phyloP scores from a whole-genome alignment of 2,329 filamentous ascomycete species.

The Neobulgaria alba region DNA sequence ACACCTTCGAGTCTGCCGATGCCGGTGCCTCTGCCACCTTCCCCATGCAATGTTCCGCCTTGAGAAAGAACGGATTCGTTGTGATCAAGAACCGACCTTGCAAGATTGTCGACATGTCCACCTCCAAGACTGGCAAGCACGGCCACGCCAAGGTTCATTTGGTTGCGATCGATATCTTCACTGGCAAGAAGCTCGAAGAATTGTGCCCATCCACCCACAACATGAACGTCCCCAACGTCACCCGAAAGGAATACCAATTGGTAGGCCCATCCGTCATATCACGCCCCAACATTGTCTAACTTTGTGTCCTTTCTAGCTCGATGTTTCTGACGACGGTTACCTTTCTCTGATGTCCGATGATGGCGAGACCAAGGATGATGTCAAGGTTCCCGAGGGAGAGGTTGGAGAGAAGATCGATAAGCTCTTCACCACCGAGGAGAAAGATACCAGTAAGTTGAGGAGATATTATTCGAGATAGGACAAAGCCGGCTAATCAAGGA shows the following conservation, averaged over 20 bases:
- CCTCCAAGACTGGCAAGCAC: slow-evolving; percentile 99
- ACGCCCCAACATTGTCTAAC: neutral
- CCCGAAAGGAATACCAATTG: slow-evolving; percentile 84
- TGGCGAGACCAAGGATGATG: slow-evolving; percentile 86
- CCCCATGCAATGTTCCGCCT: slow-evolving; percentile 98
- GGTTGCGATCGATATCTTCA: slow-evolving; percentile 98
- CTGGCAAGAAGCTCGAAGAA: slow-evolving; percentile 98
- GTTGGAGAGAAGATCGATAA: slow-evolving; percentile 77
- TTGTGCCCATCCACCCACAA: slow-evolving; percentile 95
- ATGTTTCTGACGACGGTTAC: slow-evolving; percentile 90
- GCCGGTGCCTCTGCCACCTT: slow-evolving; percentile 90
- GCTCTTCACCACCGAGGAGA: slow-evolving; percentile 74
- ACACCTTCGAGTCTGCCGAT: slow-evolving; percentile 87
- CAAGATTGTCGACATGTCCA: slow-evolving; percentile 99
- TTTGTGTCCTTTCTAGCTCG: slow-evolving; percentile 49
- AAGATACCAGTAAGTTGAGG: slow-evolving; percentile 76
- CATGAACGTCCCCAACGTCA: slow-evolving; percentile 96
- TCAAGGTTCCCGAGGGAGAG: slow-evolving; percentile 85
- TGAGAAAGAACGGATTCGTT: slow-evolving; percentile 99
- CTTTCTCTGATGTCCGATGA: slow-evolving; percentile 87
- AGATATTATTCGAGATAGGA: too few relatives aligned
- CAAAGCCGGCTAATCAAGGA: neutral
- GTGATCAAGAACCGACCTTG: slow-evolving; percentile 98
- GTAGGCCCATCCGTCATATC: slow-evolving; percentile 47
- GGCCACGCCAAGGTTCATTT: slow-evolving; percentile 99